Percentiles rank a stretch among this genome's conserved stretches.
These are phyloP conservation scores for Trichocladium antarcticum DNA, from an alignment of 495 filamentous ascomycete species.

Conservation along the genomic window DNA sequence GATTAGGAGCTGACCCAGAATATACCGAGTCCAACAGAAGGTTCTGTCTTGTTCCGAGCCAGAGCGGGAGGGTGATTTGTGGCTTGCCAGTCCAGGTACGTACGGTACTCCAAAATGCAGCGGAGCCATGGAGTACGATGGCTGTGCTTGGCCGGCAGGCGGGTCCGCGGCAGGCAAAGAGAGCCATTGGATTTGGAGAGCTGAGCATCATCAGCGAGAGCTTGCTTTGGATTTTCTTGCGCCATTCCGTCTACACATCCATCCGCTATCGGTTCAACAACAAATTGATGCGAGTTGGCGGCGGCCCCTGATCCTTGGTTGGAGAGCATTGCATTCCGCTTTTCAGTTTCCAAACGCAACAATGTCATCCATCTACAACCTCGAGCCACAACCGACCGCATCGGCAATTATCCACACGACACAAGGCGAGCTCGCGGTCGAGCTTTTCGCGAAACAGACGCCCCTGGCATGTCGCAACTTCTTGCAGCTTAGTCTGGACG, in stretches of 20 bases:
- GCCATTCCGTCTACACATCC: too few relatives aligned
- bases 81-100: too few relatives aligned
- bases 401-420: conserved; percentile 85
- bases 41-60: too few relatives aligned
- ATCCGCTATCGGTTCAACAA: too few relatives aligned
- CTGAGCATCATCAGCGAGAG: too few relatives aligned
- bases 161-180: not conserved
- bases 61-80: too few relatives aligned
- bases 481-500: conserved; percentile 85
- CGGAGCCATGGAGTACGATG: too few relatives aligned
- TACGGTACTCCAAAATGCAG: too few relatives aligned
- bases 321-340: not conserved
- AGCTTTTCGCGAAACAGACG: conserved; percentile 88
- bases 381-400: conserved; percentile 85
- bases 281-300: not conserved
- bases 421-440: conserved; percentile 73
- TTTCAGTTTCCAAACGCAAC: not conserved
- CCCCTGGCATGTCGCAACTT: conserved; percentile 91
- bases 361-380: conserved; percentile 86
- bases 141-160: not conserved
- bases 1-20: too few relatives aligned
- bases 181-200: too few relatives aligned
- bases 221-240: not conserved
- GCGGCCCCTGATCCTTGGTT: not conserved
- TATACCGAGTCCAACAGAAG: too few relatives aligned